Conservation (phyloP, 345 rosid genomes). For the Populus pruinosa region DNA sequence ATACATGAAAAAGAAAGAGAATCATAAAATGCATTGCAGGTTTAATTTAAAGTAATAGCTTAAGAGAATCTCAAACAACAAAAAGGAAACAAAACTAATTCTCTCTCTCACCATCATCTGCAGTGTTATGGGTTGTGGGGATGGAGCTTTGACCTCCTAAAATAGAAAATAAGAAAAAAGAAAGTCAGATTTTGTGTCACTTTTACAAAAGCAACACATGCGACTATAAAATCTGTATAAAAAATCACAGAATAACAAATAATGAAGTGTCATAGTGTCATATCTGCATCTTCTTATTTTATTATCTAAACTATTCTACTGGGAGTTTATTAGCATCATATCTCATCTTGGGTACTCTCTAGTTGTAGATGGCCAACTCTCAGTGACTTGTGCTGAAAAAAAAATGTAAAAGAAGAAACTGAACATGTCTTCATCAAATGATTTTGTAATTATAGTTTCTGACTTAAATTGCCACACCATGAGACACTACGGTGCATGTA, state of each 20-base stretch:
- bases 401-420: no score
- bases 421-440: no score
- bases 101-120: conserved; percentile 47
- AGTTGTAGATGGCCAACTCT: neutral
- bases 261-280: neutral
- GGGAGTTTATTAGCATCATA: neutral
- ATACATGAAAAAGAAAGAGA: neutral
- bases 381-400: neutral
- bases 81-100: neutral
- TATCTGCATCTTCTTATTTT: neutral
- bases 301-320: neutral
- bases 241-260: neutral
- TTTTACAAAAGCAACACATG: neutral
- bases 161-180: conserved; percentile 12
- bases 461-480: neutral
- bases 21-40: neutral
- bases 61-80: neutral
- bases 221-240: neutral
- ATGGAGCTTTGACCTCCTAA: conserved; percentile 41
- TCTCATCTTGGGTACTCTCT: neutral
- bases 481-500: neutral
- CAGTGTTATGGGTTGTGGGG: conserved; percentile 29
- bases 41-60: neutral
- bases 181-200: conserved; percentile 11
- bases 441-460: no score